Base-by-base conservation (phyloP, 768 basidiomycete genomes). In the Trametes meyenii region DNA sequence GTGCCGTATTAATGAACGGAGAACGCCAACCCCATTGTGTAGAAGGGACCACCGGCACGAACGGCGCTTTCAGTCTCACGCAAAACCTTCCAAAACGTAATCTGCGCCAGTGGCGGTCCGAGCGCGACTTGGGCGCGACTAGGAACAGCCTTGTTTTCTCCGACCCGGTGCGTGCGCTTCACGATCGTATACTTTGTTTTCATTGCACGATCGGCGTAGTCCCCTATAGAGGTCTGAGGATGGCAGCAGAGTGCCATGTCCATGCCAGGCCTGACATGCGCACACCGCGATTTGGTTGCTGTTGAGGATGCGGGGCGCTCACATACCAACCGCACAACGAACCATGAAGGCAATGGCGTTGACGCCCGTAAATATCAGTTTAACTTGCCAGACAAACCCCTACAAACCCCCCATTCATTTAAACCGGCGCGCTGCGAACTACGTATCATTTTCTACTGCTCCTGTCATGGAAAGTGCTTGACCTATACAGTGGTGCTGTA, bases 111-210 rank as follows among this genome's bases (percentile, higher is more conserved):
- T 26, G 49, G 57, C 57, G 57, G 57, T 44, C 57, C 57, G 57
- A 50, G 49, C 39, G 49, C 48, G 19, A 24, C 13, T 39, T 42
- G 48, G 56, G 49, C 39, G 49, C 48, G 19, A 24, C 13, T 38
- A 50, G 48, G 56, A 58, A 58, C 57, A 50, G 49, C 57, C 50
- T 50, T 43, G 26, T 50, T 58, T 50, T 29, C 57, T 50, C 57
- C 26, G 49, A 21, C 46, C n/a, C n/a, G 17, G 26, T 29, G 23
- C 44, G 33, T 19, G 21, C 21, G 44, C 44, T 4, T 19, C 44
- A 10, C 21, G 44, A 45, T 19, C 21, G 21, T 45, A 13, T 14
- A 21, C 46, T 48, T 48, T 48, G 46, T 48, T 26, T 48, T 13
- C 11, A 12, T 40, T 40, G 14, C 39, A 40, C 11, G 39, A n/a